Percentiles rank a stretch among this genome's conserved stretches.
phyloP scores from a whole-genome alignment of 169 alveolate species.

The Plasmodium vivax region DNA sequence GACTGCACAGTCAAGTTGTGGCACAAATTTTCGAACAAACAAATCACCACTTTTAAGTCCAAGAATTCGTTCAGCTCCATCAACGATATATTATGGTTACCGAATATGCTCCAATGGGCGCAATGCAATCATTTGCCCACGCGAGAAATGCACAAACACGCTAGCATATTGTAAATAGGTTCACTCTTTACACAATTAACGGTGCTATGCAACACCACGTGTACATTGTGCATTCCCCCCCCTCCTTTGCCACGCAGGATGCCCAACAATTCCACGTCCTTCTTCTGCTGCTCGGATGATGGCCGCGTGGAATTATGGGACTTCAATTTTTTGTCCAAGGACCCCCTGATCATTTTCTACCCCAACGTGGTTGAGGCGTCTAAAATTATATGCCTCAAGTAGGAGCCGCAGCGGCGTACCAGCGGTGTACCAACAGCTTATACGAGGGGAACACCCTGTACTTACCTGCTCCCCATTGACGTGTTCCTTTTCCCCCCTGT shows the following conservation, averaged over 20 bases:
- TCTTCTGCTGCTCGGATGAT: slow-evolving; percentile 70
- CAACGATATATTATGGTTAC: slow-evolving; percentile 69
- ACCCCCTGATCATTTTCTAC: slow-evolving; percentile 59
- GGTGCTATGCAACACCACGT: not conserved
- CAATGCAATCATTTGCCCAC: not conserved
- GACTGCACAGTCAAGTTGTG: slow-evolving; percentile 64
- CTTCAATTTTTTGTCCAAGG: slow-evolving; percentile 69
- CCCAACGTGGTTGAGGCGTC: slow-evolving; percentile 58
- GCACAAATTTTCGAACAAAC: slow-evolving; percentile 50
- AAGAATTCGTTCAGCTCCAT: slow-evolving; percentile 61
- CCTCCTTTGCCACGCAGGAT: slow-evolving; percentile 3
- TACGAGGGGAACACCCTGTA: not conserved
- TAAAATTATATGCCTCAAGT: slow-evolving; percentile 48
- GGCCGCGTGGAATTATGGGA: slow-evolving; percentile 75
- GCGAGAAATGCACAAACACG: not conserved
- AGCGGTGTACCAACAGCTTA: not conserved
- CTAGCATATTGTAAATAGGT: not conserved
- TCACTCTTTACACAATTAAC: not conserved
- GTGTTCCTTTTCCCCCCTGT: not conserved
- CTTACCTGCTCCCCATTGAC: not conserved
- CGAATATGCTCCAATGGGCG: not conserved
- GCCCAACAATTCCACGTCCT: slow-evolving; percentile 73
- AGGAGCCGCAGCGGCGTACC: not conserved
- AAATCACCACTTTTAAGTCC: slow-evolving; percentile 71
- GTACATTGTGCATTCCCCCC: not conserved